Conservation (phyloP, 2,329 filamentous ascomycete genomes). For the Metarhizium robertsii region DNA sequence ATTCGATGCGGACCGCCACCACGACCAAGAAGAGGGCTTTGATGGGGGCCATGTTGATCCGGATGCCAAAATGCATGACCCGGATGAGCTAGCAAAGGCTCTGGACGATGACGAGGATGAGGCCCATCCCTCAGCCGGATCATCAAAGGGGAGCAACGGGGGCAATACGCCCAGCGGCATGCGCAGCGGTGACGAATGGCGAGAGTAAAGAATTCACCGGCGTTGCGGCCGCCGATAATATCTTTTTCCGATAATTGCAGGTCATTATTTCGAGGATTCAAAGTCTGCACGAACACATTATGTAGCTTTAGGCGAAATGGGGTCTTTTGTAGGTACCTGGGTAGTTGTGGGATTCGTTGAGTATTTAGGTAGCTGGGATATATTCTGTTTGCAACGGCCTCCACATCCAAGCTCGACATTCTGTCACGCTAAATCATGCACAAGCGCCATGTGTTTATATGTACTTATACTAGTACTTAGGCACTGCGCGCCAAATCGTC, state of each 20-base stretch:
- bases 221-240: no score
- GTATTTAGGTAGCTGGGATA: not conserved
- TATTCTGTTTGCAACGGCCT: not conserved
- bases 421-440: no score
- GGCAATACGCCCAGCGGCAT: constrained; percentile 27
- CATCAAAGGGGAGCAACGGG: constrained; percentile 16
- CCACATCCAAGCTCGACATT: not conserved
- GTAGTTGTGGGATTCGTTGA: not conserved
- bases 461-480: no score
- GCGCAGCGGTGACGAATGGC: constrained; percentile 39
- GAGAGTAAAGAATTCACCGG: constrained; percentile 17
- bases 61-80: constrained; percentile 57
- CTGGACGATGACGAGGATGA: constrained; percentile 45
- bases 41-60: constrained; percentile 39
- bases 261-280: not conserved
- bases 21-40: constrained; percentile 35
- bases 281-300: not conserved
- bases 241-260: not conserved
- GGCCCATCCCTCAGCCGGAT: constrained; percentile 14
- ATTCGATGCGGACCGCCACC: constrained; percentile 39
- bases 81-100: constrained; percentile 53
- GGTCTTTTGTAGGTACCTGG: not conserved
- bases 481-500: no score
- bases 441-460: no score
- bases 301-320: not conserved